These are phyloP conservation scores for Trypanosoma congolense DNA, from an alignment of 208 protist species.

Conservation along the genomic window DNA sequence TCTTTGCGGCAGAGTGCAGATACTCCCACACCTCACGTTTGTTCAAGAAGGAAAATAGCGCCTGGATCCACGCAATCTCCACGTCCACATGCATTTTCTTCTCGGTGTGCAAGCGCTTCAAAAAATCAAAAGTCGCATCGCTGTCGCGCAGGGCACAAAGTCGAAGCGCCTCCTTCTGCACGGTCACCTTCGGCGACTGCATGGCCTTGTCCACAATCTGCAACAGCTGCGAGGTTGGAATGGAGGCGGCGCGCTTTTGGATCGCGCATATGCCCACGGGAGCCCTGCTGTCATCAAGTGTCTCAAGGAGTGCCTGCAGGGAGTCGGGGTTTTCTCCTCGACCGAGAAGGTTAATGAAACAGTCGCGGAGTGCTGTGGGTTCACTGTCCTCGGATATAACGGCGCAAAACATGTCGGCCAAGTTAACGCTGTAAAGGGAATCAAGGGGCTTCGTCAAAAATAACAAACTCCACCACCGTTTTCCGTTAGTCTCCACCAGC, in stretches of 20 bases:
- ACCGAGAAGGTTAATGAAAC: constrained; percentile 8
- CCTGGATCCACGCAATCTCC: constrained; percentile 9
- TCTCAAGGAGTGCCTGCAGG: not conserved
- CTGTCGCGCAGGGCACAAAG: not conserved
- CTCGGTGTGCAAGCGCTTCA: constrained; percentile 4
- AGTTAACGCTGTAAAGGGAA: constrained; percentile 9
- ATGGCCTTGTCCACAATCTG: constrained; percentile 3
- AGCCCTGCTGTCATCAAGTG: constrained; percentile 5
- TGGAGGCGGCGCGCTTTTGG: constrained; percentile 5
- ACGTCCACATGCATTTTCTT: constrained; percentile 11
- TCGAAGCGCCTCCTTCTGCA: constrained; percentile 12
- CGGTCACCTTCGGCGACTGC: constrained; percentile 11
- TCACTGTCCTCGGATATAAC: constrained; percentile 1
- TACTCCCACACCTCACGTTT: constrained; percentile 15
- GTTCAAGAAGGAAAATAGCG: constrained; percentile 11
- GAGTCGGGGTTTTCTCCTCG: constrained; percentile 8
- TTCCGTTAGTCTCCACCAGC: not conserved
- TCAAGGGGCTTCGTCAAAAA: not conserved
- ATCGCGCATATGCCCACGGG: constrained; percentile 10
- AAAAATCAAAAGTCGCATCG: constrained; percentile 6
- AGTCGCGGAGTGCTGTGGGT: not conserved
- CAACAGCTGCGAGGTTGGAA: constrained; percentile 5
- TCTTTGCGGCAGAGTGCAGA: constrained; percentile 6
- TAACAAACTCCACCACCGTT: not conserved
- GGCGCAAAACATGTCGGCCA: constrained; percentile 1